Evolutionary conservation across 495 filamentous ascomycete species (phyloP), one percentile per base, ranked within the genome.

Genomic region (Talaromyces stipitatus): DNA sequence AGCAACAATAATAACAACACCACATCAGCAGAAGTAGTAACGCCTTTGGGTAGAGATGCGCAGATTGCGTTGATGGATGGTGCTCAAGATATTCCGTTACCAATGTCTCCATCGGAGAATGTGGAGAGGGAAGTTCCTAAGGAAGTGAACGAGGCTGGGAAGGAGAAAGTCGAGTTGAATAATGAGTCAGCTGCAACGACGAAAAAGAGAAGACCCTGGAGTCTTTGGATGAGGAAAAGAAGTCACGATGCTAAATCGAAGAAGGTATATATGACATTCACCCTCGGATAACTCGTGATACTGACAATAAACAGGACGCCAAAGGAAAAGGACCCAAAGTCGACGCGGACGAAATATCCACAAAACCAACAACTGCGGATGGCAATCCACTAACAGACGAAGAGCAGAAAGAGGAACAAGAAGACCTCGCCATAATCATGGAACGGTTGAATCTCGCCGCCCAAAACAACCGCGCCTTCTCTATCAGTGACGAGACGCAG

Each of bases 391-490:
- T 65, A 22, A 56, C 60, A 10, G 69, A 64, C 12, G 47, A 76
- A 5, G 74, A 80, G 56, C 74, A 69, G 12, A 68, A 72, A 51
- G 77, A 80, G 58, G 89, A 96, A 66, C 77, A 82, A 56, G 80
- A 86, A 47, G 94, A 96, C 60, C 80, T 97, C 59, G 81, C 81
- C 47, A 78, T 78, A 16, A 82, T 91, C 7, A 83, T 97, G 23
- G 86, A 92, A 67, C 75, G 86, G 18, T 78, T 97, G 41, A 91
- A 91, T 65, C 79, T 96, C 22, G 79, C 86, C 14, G 86, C 88
- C 4, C 79, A 84, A 56, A 83, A 92, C 71, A 91, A 91, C 68
- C 82, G 83, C 18, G 86, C 87, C 47, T 90, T 95, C 70, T 85
- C 86, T n/a, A 77, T 96, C 43, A 86, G 89, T 9, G 78, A 83